These are phyloP conservation scores for Aphanoascus verrucosus DNA, from an alignment of 2,329 filamentous ascomycete species.

Conservation along the genomic window DNA sequence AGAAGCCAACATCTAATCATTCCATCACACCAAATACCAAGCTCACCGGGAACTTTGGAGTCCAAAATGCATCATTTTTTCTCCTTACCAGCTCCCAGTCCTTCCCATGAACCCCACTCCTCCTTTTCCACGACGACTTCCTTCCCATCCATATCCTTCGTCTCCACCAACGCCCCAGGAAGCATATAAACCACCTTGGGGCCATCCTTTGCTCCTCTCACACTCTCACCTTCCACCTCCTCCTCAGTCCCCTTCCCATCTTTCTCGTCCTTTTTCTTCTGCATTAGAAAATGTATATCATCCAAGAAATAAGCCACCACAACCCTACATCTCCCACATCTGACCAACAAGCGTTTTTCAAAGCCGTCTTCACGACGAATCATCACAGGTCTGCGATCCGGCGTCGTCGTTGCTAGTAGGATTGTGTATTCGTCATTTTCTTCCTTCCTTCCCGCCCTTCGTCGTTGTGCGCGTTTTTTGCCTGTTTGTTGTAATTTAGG, in stretches of 20 bases:
- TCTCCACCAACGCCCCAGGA: slow-evolving; percentile 49
- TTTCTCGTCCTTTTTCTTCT: slow-evolving; percentile 12
- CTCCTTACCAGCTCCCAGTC: neutral
- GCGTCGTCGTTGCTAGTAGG: slow-evolving; percentile 40
- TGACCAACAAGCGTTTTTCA: slow-evolving; percentile 51
- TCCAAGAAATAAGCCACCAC: slow-evolving; percentile 54
- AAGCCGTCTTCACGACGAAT: slow-evolving; percentile 53
- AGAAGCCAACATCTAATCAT: too few species aligned
- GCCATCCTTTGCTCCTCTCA: slow-evolving; percentile 23
- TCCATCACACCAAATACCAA: neutral
- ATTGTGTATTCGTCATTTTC: slow-evolving; percentile 37
- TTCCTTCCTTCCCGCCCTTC: slow-evolving; percentile 10
- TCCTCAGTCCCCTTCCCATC: slow-evolving; percentile 18
- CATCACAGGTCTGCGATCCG: slow-evolving; percentile 41
- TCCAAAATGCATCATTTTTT: neutral
- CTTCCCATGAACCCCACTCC: slow-evolving; percentile 29
- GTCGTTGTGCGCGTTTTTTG: neutral
- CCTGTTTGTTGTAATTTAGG: too few species aligned
- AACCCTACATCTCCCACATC: slow-evolving; percentile 52
- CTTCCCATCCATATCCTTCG: slow-evolving; percentile 42
- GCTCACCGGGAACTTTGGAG: too few species aligned
- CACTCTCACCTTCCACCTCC: slow-evolving; percentile 23
- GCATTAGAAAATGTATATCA: slow-evolving; percentile 36
- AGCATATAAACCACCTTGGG: slow-evolving; percentile 48
- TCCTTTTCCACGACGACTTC: slow-evolving; percentile 26